phyloP scores from a whole-genome alignment of 495 filamentous ascomycete species.

The Trypethelium eluteriae region DNA sequence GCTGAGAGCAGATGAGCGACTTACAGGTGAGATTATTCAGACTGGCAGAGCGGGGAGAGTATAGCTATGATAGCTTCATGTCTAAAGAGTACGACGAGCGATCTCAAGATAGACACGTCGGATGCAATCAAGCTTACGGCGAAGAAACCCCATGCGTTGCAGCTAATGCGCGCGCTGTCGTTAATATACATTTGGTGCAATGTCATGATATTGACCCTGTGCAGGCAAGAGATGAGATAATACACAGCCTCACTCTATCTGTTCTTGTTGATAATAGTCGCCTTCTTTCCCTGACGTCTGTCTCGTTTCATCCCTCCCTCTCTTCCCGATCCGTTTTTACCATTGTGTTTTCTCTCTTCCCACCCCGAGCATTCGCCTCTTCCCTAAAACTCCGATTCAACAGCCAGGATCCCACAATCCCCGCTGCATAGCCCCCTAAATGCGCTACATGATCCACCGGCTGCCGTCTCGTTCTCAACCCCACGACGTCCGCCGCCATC shows the following conservation, averaged over 20 bases:
- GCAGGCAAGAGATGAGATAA: not conserved
- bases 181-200: not conserved
- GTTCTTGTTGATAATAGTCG: not conserved
- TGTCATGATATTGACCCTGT: not conserved
- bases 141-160: too few relatives aligned
- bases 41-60: constrained; percentile 67
- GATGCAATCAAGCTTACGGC: too few relatives aligned
- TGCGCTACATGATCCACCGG: constrained; percentile 61
- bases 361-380: too few relatives aligned
- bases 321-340: not conserved
- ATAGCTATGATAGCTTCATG: constrained; percentile 29
- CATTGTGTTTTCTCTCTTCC: not conserved
- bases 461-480: constrained; percentile 32
- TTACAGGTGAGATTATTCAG: constrained; percentile 74
- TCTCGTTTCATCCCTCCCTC: not conserved
- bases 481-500: constrained; percentile 43
- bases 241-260: not conserved
- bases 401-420: constrained; percentile 32
- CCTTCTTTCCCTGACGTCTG: too few relatives aligned
- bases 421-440: constrained; percentile 55
- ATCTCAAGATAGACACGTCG: not conserved
- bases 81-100: not conserved
- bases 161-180: not conserved
- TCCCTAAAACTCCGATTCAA: not conserved
- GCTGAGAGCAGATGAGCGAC: constrained; percentile 72